These are phyloP conservation scores for Yamadazyma triangularis DNA, from an alignment of 1,139 yeast genomes.

Conservation along the genomic window DNA sequence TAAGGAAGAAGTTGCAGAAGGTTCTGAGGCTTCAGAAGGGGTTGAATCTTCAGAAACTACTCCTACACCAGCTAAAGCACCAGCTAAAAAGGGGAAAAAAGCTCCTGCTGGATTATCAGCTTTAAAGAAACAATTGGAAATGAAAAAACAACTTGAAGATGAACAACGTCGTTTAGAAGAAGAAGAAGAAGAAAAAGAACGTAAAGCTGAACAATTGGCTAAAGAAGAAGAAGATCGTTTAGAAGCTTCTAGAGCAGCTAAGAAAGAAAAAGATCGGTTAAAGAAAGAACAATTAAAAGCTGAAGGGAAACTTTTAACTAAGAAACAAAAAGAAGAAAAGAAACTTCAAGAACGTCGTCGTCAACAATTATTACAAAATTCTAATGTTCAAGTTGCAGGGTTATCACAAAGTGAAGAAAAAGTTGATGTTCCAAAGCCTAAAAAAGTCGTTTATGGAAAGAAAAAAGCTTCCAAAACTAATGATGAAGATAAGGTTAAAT, in stretches of 20 bases:
- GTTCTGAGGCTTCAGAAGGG: constrained; percentile 29
- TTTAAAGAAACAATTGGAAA: constrained; percentile 77
- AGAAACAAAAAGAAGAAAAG: constrained; percentile 93
- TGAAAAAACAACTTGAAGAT: constrained; percentile 79
- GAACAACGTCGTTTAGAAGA: constrained; percentile 61
- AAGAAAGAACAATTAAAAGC: constrained; percentile 80
- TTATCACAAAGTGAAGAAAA: constrained; percentile 47
- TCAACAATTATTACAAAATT: constrained; percentile 73
- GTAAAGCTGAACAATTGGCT: constrained; percentile 57
- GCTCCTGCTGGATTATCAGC: constrained; percentile 81
- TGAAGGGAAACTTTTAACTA: constrained; percentile 86
- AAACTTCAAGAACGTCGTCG: constrained; percentile 85
- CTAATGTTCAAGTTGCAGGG: constrained; percentile 74
- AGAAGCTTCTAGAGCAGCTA: constrained; percentile 69
- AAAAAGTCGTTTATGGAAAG: constrained; percentile 71
- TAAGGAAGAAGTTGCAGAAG: too few species aligned
- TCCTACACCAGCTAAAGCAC: constrained; percentile 29
- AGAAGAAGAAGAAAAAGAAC: constrained; percentile 60
- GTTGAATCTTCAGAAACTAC: constrained; percentile 27
- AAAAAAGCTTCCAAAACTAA: constrained; percentile 55
- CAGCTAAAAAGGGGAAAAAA: constrained; percentile 58
- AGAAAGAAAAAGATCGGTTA: constrained; percentile 80
- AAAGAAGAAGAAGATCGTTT: constrained; percentile 61
- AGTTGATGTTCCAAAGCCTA: constrained; percentile 40
- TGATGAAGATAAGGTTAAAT: constrained; percentile 21